Base-by-base conservation (phyloP, 192 early-diverging fungal species). In the Radiomyces spectabilis region DNA sequence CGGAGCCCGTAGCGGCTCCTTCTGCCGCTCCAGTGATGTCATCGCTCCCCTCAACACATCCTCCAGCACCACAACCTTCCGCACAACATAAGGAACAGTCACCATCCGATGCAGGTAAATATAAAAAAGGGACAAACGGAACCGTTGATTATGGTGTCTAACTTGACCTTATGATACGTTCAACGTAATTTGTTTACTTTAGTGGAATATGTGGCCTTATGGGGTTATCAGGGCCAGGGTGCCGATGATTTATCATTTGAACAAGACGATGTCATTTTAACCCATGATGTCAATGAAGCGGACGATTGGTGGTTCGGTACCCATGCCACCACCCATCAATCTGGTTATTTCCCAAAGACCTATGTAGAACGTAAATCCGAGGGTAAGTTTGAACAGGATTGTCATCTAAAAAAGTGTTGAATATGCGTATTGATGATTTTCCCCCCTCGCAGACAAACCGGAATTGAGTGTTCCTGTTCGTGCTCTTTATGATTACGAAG, bases 241-340 rank as follows among this genome's bases (percentile, higher is more conserved):
- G 35, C 56, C 1, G 72, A 69, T 51, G 74, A 79, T 42, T 19
- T 74, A 16, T 54, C 31, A 35, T 74, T 79, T 41, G 51, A 61
- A 3, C 53, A 42, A 10, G 65, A 76, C 24, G 72, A 72, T 27
- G 46, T 64, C 34, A 52, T 79, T 41, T 22, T 57, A 9, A 57
- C 56, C 10, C 51, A 68, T 40, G 66, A 66, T 16, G 59, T 64
- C 27, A 40, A 51, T 38, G 54, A 48, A n/a, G 51, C 71, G 26
- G 59, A 57, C 1, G 74, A 79, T 24, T 79, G 77, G 77, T 68
- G 75, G 43, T 68, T 69, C 35, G 74, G 77, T 40, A 39, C 56
- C 16, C 59, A 61, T 15, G 72, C 76, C 44, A 30, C 61, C 21
- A 62, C 51, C 8, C 22, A 41, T 2, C n/a, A 47, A 37, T 68